A percentile compares a stretch with the other conserved stretches of the same genome.
phyloP scores from a whole-genome alignment of 345 rosid genomes.

The Aquilaria yunnanensis region DNA sequence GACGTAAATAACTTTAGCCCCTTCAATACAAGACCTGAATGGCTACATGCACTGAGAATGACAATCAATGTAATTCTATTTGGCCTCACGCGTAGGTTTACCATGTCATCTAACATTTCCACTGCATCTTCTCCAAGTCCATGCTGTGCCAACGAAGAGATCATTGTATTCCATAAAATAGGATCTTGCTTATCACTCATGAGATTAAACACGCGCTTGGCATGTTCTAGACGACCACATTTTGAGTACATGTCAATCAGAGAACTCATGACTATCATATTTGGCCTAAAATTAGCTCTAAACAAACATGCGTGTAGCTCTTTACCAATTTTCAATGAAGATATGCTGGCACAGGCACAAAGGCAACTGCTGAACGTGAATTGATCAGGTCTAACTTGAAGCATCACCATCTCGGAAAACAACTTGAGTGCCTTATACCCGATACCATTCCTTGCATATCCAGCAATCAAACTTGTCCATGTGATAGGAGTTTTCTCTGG shows the following conservation, averaged over 20 bases:
- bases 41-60: conserved; percentile 62
- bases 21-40: conserved; percentile 57
- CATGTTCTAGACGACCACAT: conserved; percentile 49
- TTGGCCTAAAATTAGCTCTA: conserved; percentile 42
- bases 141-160: conserved; percentile 72
- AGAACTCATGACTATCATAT: conserved; percentile 60
- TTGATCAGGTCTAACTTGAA: conserved; percentile 49
- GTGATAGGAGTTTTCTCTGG: conserved; percentile 56
- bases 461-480: conserved; percentile 78
- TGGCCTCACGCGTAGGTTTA: conserved; percentile 41
- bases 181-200: conserved; percentile 36
- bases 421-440: conserved; percentile 41
- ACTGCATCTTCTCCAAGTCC: conserved; percentile 58
- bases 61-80: conserved; percentile 56
- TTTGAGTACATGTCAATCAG: conserved; percentile 85
- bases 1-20: conserved; percentile 54
- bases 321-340: conserved; percentile 63
- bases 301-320: conserved; percentile 58
- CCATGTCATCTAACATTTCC: conserved; percentile 41
- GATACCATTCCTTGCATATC: conserved; percentile 59
- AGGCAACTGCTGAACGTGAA: conserved; percentile 76
- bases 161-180: conserved; percentile 82
- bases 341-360: conserved; percentile 68
- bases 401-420: conserved; percentile 46
- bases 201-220: conserved; percentile 42